Evolutionary conservation across 306 rosid species (phyloP), one percentile per base, ranked within the genome.

Genomic region (Herpetospermum pedunculosum): DNA sequence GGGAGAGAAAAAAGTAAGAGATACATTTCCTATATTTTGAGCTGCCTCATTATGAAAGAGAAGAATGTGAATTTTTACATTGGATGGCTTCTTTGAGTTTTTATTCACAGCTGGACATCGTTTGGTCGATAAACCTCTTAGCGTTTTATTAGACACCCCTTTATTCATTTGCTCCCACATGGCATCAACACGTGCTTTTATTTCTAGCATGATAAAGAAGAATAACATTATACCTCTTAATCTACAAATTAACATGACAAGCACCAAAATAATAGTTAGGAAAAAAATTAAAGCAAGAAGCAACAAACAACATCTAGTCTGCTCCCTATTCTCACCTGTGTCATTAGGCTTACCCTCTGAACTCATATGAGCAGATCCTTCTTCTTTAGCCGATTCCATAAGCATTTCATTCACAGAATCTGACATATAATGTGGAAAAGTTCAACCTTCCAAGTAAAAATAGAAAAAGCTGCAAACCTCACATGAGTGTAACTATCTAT

Each of bases 111-210:
- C 21, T 16, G 90, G 76, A 55, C 59, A 73, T 44, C 84, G 71
- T 80, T 82, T 89, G 87, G 81, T 85, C 14, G 80, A 81, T 75
- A 87, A 75, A 79, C 72, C 78, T 62, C 75, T 85, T 46, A 87
- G 84, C 8, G 65, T 49, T 77, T 91, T 80, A 34, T 68, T 83
- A 38, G 97, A 83, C 55, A 89, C 79, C 65, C 99, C 99, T 84
- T 91, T 94, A 77, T 89, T 82, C 99, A 94, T 94, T 79, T 84
- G 87, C 84, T 85, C 92, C 99, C 97, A 94, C 90, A 88, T 76
- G 3, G 89, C 90, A 86, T 91, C 91, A 50, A 84, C 99, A 78
- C 87, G 91, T 57, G 90, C 83, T 79, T 94, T 94, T 70, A 75
- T 75, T 75, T 84, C 97, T 91, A 78, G 63, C 48, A 84, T 59